phyloP scores from a whole-genome alignment of 2,329 filamentous ascomycete species.

The Dactylonectria macrodidyma region DNA sequence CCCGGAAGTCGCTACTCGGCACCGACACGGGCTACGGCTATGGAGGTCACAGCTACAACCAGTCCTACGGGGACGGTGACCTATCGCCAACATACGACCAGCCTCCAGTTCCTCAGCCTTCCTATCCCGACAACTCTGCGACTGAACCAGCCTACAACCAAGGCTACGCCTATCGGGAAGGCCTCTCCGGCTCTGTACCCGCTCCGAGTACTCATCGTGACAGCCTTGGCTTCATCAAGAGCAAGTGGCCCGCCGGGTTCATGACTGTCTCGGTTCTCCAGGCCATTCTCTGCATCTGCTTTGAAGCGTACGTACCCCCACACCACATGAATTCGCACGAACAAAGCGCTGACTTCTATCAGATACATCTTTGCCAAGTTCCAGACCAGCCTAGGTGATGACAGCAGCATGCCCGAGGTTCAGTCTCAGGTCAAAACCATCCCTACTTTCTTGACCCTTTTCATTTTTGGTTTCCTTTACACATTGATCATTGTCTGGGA shows the following conservation, averaged over 20 bases:
- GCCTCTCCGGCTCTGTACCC: conserved; percentile 52
- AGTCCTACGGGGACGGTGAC: conserved; percentile 49
- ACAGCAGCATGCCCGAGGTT: conserved; percentile 57
- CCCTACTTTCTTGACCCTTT: conserved; percentile 94
- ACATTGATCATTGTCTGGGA: conserved; percentile 93
- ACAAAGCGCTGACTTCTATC: conserved; percentile 38
- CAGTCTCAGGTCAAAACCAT: conserved; percentile 78
- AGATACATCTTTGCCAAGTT: conserved; percentile 94
- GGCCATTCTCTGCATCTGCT: conserved; percentile 82
- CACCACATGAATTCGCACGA: background rate
- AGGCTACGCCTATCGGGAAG: conserved; percentile 57
- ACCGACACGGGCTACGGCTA: conserved; percentile 57
- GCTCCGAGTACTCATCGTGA: conserved; percentile 51
- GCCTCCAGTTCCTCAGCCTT: conserved; percentile 47
- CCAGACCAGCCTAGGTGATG: conserved; percentile 71
- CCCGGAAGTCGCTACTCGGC: conserved; percentile 58
- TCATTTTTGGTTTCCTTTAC: conserved; percentile 98
- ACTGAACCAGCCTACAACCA: conserved; percentile 52
- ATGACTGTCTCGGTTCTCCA: conserved; percentile 82
- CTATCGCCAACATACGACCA: conserved; percentile 37
- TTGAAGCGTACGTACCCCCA: conserved; percentile 81
- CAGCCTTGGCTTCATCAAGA: conserved; percentile 81
- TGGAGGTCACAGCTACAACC: conserved; percentile 51
- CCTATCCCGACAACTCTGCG: conserved; percentile 49
- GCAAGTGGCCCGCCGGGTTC: conserved; percentile 91